phyloP scores from a whole-genome alignment of 441 rosid species.

The Pelargonium cotyledonis region DNA sequence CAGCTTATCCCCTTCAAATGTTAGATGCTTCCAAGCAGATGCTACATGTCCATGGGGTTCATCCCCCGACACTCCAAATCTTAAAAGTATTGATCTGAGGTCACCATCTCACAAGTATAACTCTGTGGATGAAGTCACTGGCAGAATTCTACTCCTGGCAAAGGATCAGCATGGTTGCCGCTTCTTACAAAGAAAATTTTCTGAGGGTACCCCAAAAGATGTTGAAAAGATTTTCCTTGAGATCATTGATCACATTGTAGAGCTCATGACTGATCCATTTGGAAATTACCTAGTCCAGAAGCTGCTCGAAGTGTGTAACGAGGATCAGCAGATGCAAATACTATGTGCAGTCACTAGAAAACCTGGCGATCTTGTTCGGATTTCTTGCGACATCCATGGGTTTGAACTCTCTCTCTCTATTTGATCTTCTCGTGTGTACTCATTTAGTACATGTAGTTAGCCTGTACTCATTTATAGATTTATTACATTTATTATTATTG shows the following conservation, averaged over 20 bases:
- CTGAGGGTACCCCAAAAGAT: conserved; percentile 56
- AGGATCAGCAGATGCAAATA: conserved; percentile 56
- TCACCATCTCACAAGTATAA: conserved; percentile 42
- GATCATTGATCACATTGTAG: conserved; percentile 62
- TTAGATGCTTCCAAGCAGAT: conserved; percentile 33
- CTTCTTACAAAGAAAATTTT: conserved; percentile 60
- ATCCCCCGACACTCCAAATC: conserved; percentile 24
- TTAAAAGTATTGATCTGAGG: conserved; percentile 33
- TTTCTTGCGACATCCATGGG: conserved; percentile 89
- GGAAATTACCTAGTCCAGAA: conserved; percentile 80
- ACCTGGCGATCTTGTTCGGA: conserved; percentile 51
- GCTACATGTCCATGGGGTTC: conserved; percentile 34
- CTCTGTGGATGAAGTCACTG: conserved; percentile 50
- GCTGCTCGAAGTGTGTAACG: conserved; percentile 74
- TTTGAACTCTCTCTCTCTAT: conserved; percentile 23
- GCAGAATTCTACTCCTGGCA: conserved; percentile 58
- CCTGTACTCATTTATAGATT: no score
- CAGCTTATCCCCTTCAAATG: conserved; percentile 25
- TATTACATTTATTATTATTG: no score
- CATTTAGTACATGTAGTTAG: no score
- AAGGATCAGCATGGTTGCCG: conserved; percentile 85
- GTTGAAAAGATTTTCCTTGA: conserved; percentile 58
- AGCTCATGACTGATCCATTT: conserved; percentile 76
- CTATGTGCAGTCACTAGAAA: conserved; percentile 50
- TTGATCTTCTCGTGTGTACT: no score